phyloP scores from a whole-genome alignment of 441 rosid genomes.

The Populus hybrid region DNA sequence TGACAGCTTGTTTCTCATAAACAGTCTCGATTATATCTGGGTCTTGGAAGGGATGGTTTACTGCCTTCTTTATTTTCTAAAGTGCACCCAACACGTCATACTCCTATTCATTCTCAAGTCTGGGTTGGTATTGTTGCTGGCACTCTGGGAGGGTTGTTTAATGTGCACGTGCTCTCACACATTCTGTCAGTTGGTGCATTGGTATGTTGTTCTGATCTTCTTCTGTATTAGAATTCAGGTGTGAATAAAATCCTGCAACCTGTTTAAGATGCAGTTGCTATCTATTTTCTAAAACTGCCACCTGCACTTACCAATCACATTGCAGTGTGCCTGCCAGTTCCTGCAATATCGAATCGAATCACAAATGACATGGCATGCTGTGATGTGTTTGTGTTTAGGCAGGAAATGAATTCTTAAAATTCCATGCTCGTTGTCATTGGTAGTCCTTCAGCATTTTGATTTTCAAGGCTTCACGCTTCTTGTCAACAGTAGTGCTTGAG shows the following conservation, averaged over 20 bases:
- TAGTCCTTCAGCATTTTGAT: neutral
- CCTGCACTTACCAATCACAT: neutral
- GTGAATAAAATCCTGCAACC: neutral
- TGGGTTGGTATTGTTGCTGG: slow-evolving; percentile 93
- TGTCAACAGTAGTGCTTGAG: neutral
- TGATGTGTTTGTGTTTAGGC: neutral
- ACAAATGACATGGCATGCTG: neutral
- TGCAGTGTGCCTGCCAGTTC: neutral
- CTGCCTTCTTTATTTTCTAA: slow-evolving; percentile 34
- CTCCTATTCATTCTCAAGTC: slow-evolving; percentile 91
- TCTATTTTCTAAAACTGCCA: neutral
- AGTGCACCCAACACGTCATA: slow-evolving; percentile 72
- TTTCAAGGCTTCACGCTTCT: neutral
- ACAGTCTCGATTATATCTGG: slow-evolving; percentile 77
- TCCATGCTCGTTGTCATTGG: neutral
- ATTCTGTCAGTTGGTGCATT: slow-evolving; percentile 94
- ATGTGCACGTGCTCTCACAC: slow-evolving; percentile 82
- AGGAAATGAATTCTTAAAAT: neutral
- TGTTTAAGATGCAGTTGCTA: neutral
- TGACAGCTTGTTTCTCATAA: slow-evolving; percentile 32
- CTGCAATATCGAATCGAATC: neutral
- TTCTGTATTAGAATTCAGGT: neutral
- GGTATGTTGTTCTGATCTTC: slow-evolving; percentile 46
- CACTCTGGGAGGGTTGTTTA: slow-evolving; percentile 75
- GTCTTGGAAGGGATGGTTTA: slow-evolving; percentile 40